A percentile compares a stretch with the other conserved stretches of the same genome.
phyloP scores from a whole-genome alignment of 106 monocot genomes.

The Dendrobium nobile region DNA sequence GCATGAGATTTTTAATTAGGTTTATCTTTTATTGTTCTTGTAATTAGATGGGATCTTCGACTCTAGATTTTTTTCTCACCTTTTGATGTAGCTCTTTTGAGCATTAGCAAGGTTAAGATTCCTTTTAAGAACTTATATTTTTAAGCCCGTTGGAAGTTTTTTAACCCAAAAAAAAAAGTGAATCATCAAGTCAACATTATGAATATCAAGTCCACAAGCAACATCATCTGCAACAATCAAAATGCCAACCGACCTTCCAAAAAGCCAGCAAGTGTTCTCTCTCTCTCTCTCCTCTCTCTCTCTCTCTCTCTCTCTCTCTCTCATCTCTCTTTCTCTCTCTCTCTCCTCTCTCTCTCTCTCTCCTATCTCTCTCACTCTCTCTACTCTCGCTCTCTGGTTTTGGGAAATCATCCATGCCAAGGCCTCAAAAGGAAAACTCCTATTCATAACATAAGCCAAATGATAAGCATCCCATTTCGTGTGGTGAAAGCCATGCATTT shows the following conservation, averaged over 20 bases:
- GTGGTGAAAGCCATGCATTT: constrained; percentile 94
- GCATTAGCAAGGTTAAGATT: too few relatives aligned
- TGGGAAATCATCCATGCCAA: constrained; percentile 95
- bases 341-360: too few relatives aligned
- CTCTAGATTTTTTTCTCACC: too few relatives aligned
- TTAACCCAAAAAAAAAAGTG: too few relatives aligned
- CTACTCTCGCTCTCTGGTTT: constrained; percentile 64
- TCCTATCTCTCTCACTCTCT: too few relatives aligned
- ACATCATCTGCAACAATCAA: constrained; percentile 94
- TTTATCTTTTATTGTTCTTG: too few relatives aligned
- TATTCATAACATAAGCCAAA: constrained; percentile 55
- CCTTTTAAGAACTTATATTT: too few relatives aligned
- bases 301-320: constrained; percentile 60
- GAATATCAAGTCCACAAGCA: constrained; percentile 91
- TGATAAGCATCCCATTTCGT: constrained; percentile 94
- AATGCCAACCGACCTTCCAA: constrained; percentile 82
- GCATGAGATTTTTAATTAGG: too few relatives aligned
- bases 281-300: constrained; percentile 59
- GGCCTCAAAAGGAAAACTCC: constrained; percentile 50
- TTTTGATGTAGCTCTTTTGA: too few relatives aligned
- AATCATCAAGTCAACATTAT: constrained; percentile 86
- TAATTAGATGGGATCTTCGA: too few relatives aligned
- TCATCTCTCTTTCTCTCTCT: constrained; percentile 66
- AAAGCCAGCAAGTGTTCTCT: constrained; percentile 81
- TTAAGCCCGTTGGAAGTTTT: too few relatives aligned